phyloP scores from a whole-genome alignment of 345 rosid genomes.

The Passiflora organensis region DNA sequence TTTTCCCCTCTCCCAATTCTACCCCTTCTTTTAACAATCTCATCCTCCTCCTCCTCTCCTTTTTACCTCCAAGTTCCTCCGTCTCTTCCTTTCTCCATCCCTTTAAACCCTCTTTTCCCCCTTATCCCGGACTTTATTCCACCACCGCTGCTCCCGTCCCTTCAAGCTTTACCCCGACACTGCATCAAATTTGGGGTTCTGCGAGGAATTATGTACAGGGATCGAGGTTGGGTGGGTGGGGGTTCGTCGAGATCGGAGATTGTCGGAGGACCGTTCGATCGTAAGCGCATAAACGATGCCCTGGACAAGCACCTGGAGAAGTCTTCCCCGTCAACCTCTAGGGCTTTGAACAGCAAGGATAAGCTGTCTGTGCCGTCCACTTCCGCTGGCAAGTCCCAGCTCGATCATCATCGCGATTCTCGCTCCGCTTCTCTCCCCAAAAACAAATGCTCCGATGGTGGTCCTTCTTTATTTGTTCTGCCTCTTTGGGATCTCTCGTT shows the following conservation, averaged over 20 bases:
- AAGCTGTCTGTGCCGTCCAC: conserved; percentile 62
- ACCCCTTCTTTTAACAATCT: conserved; percentile 1
- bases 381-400: conserved; percentile 66
- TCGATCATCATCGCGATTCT: conserved; percentile 53
- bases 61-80: background rate
- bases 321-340: conserved; percentile 82
- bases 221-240: conserved; percentile 61
- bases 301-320: conserved; percentile 88
- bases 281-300: conserved; percentile 80
- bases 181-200: too few species aligned
- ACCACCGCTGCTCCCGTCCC: conserved; percentile 4
- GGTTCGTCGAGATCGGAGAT: conserved; percentile 76
- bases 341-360: conserved; percentile 47
- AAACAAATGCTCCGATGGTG: conserved; percentile 60
- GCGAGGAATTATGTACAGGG: conserved; percentile 48
- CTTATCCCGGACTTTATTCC: background rate
- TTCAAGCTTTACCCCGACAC: conserved; percentile 2
- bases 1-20: conserved; percentile 33
- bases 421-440: conserved; percentile 45
- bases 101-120: background rate
- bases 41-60: conserved; percentile 6
- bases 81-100: too few species aligned
- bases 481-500: background rate
- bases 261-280: conserved; percentile 62
- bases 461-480: background rate